phyloP scores from a whole-genome alignment of 345 rosid genomes.

The Moringa oleifera region DNA sequence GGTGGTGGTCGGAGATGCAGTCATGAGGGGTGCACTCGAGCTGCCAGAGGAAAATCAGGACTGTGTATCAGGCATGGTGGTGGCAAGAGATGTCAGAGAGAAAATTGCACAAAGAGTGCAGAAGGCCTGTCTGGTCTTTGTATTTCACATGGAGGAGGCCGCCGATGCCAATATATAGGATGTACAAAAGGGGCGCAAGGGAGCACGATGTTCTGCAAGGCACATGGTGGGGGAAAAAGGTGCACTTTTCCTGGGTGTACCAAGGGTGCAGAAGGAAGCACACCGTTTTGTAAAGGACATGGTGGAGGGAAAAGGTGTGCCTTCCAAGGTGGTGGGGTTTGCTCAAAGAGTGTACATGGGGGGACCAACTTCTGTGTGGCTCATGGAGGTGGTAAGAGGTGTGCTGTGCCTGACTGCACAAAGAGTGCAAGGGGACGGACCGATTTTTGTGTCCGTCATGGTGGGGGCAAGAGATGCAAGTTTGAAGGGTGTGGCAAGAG shows the following conservation, averaged over 20 bases:
- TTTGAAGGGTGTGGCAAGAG: conserved; percentile 87
- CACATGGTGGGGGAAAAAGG: conserved; percentile 97
- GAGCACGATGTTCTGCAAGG: conserved; percentile 96
- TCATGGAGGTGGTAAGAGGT: conserved; percentile 97
- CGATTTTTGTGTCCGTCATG: conserved; percentile 89
- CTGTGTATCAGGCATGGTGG: conserved; percentile 97
- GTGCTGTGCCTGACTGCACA: conserved; percentile 79
- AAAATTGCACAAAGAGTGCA: conserved; percentile 86
- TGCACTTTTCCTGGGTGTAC: conserved; percentile 72
- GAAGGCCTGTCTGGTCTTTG: conserved; percentile 97
- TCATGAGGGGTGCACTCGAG: conserved; percentile 72
- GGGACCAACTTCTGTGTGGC: conserved; percentile 98
- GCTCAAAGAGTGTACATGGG: conserved; percentile 96
- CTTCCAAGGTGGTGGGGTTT: conserved; percentile 69
- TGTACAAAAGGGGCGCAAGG: conserved; percentile 99
- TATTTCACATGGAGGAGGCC: conserved; percentile 97
- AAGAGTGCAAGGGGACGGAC: conserved; percentile 99
- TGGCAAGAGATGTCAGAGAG: conserved; percentile 90
- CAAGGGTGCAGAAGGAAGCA: conserved; percentile 99
- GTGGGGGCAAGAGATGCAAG: conserved; percentile 97
- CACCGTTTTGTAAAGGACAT: conserved; percentile 94
- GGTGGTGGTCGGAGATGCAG: conserved; percentile 97
- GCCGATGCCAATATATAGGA: conserved; percentile 71
- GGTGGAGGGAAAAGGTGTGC: conserved; percentile 98
- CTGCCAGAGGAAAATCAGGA: conserved; percentile 97